Evolutionary conservation across 768 basidiomycete species (phyloP).

Genomic region (Hydnomerulius pinastri): DNA sequence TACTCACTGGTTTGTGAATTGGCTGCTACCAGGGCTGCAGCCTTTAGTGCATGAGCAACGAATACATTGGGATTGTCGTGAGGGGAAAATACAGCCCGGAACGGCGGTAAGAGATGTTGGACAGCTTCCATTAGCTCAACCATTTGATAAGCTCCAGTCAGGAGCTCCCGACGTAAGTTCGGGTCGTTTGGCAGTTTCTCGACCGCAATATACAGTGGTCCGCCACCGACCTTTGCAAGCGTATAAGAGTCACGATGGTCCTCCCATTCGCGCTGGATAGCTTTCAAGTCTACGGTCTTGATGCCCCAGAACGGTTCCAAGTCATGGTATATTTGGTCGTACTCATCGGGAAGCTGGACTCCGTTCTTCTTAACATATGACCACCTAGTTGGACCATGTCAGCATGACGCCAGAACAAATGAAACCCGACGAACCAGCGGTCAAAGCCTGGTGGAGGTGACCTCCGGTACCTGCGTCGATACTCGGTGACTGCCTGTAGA

Average conservation of each 20-base stretch:
- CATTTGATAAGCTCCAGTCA: slow-evolving; percentile 35
- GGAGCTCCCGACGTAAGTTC: background rate
- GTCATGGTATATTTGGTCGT: slow-evolving; percentile 49
- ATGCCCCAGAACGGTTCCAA: slow-evolving; percentile 48
- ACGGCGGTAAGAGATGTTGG: slow-evolving; percentile 43
- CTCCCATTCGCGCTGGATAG: slow-evolving; percentile 32
- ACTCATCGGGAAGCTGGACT: slow-evolving; percentile 55
- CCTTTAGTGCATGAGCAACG: slow-evolving; percentile 35
- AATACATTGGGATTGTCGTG: slow-evolving; percentile 45
- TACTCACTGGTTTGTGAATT: slow-evolving; percentile 32
- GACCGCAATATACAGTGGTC: slow-evolving; percentile 15
- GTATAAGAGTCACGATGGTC: slow-evolving; percentile 35
- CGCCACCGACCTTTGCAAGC: slow-evolving; percentile 28
- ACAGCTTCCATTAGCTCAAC: slow-evolving; percentile 42
- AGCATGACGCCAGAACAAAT: too few species aligned
- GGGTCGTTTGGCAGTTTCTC: slow-evolving; percentile 11
- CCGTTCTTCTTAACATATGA: slow-evolving; percentile 44
- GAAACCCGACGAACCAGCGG: too few species aligned
- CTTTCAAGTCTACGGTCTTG: slow-evolving; percentile 32
- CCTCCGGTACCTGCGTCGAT: slow-evolving; percentile 37
- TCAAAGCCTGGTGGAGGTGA: slow-evolving; percentile 47
- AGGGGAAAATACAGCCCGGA: slow-evolving; percentile 47
- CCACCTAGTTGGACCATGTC: too few species aligned
- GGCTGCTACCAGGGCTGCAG: slow-evolving; percentile 35
- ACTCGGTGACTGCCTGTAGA: slow-evolving; percentile 41